phyloP scores from a whole-genome alignment of 176 grass and related monocot species.

The Rhynchospora breviuscula region DNA sequence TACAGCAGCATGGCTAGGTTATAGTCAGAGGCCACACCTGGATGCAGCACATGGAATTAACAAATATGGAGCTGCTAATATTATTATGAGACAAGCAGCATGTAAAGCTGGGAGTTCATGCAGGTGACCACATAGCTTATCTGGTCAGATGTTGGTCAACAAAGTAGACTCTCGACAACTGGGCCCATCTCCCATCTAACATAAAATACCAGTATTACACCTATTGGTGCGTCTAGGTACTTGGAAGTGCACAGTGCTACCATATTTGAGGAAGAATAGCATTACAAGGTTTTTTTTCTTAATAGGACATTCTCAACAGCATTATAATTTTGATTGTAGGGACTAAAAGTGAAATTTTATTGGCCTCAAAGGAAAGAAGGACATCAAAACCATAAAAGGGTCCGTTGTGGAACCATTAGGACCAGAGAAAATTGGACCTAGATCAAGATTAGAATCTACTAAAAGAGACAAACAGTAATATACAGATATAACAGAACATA shows the following conservation, averaged over 20 bases:
- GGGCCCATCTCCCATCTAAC: neutral
- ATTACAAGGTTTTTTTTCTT: neutral
- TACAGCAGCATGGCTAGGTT: neutral
- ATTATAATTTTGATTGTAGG: neutral
- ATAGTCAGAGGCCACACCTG: neutral
- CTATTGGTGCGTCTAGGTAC: neutral
- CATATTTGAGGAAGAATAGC: neutral
- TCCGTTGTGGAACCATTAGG: neutral
- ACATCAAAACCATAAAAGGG: neutral
- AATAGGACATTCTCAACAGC: neutral
- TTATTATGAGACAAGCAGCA: neutral
- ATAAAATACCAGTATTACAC: neutral
- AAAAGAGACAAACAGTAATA: neutral
- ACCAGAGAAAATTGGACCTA: slow-evolving; percentile 1
- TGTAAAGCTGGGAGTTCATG: neutral
- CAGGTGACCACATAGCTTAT: neutral
- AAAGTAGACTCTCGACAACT: neutral
- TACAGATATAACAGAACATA: slow-evolving; percentile 28
- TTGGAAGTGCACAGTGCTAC: neutral
- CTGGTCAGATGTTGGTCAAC: neutral
- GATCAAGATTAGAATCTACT: neutral
- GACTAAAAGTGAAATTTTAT: neutral
- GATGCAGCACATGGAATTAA: neutral
- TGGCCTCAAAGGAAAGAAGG: neutral
- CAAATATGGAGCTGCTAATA: neutral